Conservation (phyloP, 2,329 filamentous ascomycete species). For the Paraconiothyrium brasiliense region DNA sequence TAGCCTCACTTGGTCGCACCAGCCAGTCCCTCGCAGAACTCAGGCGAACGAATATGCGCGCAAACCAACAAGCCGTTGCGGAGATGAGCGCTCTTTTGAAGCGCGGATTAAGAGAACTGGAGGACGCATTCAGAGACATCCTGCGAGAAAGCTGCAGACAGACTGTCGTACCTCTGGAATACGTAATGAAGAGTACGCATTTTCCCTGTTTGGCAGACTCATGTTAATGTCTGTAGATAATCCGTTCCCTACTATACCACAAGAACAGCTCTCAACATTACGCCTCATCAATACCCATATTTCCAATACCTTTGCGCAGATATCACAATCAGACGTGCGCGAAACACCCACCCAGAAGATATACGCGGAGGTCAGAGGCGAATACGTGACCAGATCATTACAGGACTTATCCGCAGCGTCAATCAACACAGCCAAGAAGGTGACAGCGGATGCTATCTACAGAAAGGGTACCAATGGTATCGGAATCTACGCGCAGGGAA, state of each 20-base stretch:
- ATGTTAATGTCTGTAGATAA: conserved; percentile 56
- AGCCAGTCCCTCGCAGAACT: conserved; percentile 86
- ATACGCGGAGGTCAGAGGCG: conserved; percentile 85
- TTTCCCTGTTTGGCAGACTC: no score
- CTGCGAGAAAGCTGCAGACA: conserved; percentile 80
- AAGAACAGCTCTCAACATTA: conserved; percentile 78
- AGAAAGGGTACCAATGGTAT: conserved; percentile 90
- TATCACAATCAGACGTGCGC: conserved; percentile 55
- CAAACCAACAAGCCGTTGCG: conserved; percentile 87
- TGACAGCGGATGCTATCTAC: conserved; percentile 81
- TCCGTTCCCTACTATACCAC: conserved; percentile 81
- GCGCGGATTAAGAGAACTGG: conserved; percentile 81
- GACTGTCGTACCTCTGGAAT: conserved; percentile 85
- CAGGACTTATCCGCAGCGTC: conserved; percentile 89
- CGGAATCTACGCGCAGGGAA: conserved; percentile 83
- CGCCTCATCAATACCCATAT: conserved; percentile 82
- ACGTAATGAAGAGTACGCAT: conserved; percentile 81
- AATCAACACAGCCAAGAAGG: conserved; percentile 77
- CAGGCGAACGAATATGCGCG: conserved; percentile 86
- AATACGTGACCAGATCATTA: conserved; percentile 83
- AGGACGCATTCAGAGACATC: conserved; percentile 82
- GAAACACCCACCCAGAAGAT: conserved; percentile 80
- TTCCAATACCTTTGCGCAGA: conserved; percentile 64
- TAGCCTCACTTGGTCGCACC: conserved; percentile 88
- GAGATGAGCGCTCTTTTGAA: conserved; percentile 82